Percentiles rank a stretch among this genome's conserved stretches.
phyloP scores from a whole-genome alignment of 2,329 filamentous ascomycete species.

The Xylaria sp. region DNA sequence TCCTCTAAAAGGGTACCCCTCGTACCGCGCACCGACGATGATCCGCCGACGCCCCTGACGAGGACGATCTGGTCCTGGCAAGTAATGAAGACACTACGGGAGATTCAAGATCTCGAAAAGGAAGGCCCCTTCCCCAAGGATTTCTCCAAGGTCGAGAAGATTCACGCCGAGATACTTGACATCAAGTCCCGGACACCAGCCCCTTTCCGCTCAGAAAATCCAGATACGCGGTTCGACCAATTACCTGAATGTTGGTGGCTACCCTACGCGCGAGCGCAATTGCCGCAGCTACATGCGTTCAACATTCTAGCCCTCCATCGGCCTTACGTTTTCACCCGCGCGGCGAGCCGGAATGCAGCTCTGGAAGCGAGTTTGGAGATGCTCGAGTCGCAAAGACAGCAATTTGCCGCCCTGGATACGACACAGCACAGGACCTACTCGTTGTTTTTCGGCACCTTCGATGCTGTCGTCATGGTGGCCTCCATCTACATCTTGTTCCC shows the following conservation, averaged over 20 bases:
- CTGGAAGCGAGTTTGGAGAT: slow-evolving; percentile 66
- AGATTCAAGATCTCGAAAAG: slow-evolving; percentile 67
- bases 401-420: slow-evolving; percentile 61
- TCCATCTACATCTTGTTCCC: slow-evolving; percentile 72
- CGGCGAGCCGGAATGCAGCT: slow-evolving; percentile 64
- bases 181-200: slow-evolving; percentile 63
- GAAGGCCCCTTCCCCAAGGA: slow-evolving; percentile 66
- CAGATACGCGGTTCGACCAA: slow-evolving; percentile 67
- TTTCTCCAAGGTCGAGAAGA: slow-evolving; percentile 63
- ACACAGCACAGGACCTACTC: slow-evolving; percentile 66
- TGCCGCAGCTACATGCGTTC: slow-evolving; percentile 63
- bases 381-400: slow-evolving; percentile 63
- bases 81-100: slow-evolving; percentile 60
- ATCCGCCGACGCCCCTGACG: slow-evolving; percentile 68
- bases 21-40: slow-evolving; percentile 58
- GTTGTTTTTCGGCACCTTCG: slow-evolving; percentile 72
- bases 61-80: slow-evolving; percentile 63
- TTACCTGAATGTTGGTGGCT: slow-evolving; percentile 67
- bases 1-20: slow-evolving; percentile 61
- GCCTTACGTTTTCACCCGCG: slow-evolving; percentile 70
- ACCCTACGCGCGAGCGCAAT: slow-evolving; percentile 56
- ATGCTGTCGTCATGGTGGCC: slow-evolving; percentile 70
- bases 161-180: slow-evolving; percentile 63
- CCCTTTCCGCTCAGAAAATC: slow-evolving; percentile 64
- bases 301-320: slow-evolving; percentile 70